Evolutionary conservation across 768 basidiomycete genomes (phyloP).

Genomic region (Phanerodontia chrysosporium): DNA sequence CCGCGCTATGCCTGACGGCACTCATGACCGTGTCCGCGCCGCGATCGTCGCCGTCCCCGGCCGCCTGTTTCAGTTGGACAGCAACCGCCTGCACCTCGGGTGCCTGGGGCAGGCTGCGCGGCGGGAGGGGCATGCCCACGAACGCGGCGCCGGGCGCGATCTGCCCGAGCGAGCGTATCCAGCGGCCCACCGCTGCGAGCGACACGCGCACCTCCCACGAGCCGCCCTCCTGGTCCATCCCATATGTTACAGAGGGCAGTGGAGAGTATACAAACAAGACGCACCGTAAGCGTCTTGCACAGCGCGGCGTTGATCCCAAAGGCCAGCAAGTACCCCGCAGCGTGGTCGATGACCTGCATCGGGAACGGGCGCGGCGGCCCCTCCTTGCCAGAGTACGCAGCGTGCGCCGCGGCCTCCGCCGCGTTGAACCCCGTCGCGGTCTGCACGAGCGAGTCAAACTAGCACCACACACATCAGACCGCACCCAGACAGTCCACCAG

Average conservation of each 20-base stretch:
- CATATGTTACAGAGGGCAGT: neutral
- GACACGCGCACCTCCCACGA: conserved; percentile 60
- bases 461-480: neutral
- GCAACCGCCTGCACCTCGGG: conserved; percentile 35
- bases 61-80: conserved; percentile 25
- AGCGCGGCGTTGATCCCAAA: conserved; percentile 57
- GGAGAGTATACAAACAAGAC: neutral
- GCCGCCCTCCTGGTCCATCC: conserved; percentile 45
- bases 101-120: conserved; percentile 27
- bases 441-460: conserved; percentile 67
- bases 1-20: conserved; percentile 42
- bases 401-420: conserved; percentile 51
- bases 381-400: conserved; percentile 22
- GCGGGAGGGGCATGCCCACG: conserved; percentile 35
- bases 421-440: conserved; percentile 56
- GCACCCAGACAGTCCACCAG: neutral
- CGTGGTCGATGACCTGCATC: conserved; percentile 57
- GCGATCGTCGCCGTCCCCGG: conserved; percentile 9
- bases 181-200: conserved; percentile 50
- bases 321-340: conserved; percentile 54
- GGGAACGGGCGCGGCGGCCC: conserved; percentile 37
- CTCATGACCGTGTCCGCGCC: conserved; percentile 26
- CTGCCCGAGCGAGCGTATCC: conserved; percentile 52
- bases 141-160: conserved; percentile 39
- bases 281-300: conserved; percentile 45